Conservation (phyloP, 2,329 filamentous ascomycete genomes). For the Parastagonospora avenae region DNA sequence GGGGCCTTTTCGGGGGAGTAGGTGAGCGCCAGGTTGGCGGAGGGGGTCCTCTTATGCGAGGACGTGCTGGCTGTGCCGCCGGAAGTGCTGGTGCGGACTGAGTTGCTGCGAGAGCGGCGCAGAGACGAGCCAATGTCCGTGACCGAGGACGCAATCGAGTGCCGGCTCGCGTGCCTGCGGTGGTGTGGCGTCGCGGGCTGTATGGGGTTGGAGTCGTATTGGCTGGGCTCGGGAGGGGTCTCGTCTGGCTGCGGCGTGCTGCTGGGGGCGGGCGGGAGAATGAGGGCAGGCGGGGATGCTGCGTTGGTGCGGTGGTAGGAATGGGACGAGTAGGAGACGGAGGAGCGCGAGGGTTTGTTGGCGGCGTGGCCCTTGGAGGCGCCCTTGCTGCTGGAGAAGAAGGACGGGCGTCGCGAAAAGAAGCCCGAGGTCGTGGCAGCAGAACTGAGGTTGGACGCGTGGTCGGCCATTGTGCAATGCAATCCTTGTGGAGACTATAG, state of each 20-base stretch:
- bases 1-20: slow-evolving; percentile 43
- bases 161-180: slow-evolving; percentile 34
- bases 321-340: slow-evolving; percentile 8
- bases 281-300: slow-evolving; percentile 8
- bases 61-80: slow-evolving; percentile 31
- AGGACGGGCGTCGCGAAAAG: slow-evolving; percentile 40
- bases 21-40: slow-evolving; percentile 42
- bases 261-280: slow-evolving; percentile 6
- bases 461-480: slow-evolving; percentile 22
- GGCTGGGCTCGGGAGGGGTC: slow-evolving; percentile 18
- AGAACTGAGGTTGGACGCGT: slow-evolving; percentile 4
- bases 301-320: slow-evolving; percentile 3
- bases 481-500: not conserved
- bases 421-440: slow-evolving; percentile 16
- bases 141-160: slow-evolving; percentile 43
- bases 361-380: slow-evolving; percentile 11
- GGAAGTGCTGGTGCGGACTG: slow-evolving; percentile 48
- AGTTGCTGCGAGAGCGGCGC: slow-evolving; percentile 47
- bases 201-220: slow-evolving; percentile 26
- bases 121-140: slow-evolving; percentile 47
- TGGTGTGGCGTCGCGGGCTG: slow-evolving; percentile 31
- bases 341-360: slow-evolving; percentile 10
- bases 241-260: slow-evolving; percentile 2
- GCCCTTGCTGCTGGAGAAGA: slow-evolving; percentile 28
- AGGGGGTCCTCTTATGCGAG: slow-evolving; percentile 42